phyloP scores from a whole-genome alignment of 1,139 yeast species.

The Geotrichum candidum region DNA sequence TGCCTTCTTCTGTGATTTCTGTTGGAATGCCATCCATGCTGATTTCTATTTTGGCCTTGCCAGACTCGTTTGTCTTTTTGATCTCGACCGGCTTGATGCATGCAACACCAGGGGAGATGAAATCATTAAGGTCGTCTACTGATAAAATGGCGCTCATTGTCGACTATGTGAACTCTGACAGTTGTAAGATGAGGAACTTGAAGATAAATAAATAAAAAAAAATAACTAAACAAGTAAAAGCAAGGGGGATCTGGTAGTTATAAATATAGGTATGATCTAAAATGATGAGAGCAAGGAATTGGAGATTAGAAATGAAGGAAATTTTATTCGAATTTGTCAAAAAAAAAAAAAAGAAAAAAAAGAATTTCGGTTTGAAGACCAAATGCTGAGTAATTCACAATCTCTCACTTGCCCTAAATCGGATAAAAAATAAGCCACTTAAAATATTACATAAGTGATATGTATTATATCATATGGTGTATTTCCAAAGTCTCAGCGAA shows the following conservation, averaged over 20 bases:
- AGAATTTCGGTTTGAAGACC: background rate
- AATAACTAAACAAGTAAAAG: background rate
- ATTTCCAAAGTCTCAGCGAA: too few relatives aligned
- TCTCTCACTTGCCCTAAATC: background rate
- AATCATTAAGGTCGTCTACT: constrained; percentile 88
- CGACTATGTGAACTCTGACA: background rate
- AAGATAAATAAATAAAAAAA: background rate
- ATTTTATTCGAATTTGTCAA: background rate
- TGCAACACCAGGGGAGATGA: constrained; percentile 89
- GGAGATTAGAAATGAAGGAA: background rate
- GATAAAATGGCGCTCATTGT: constrained; percentile 81
- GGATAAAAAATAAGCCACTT: background rate
- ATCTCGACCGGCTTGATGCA: constrained; percentile 80
- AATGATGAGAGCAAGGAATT: background rate
- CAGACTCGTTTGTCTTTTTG: constrained; percentile 32
- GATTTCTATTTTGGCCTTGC: constrained; percentile 57
- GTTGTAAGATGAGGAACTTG: background rate
- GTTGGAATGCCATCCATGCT: constrained; percentile 62
- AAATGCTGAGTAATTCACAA: background rate
- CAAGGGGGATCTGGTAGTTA: background rate
- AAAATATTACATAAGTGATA: too few relatives aligned
- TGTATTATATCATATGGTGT: too few relatives aligned
- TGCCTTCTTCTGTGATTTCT: constrained; percentile 62
- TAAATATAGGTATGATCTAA: background rate
- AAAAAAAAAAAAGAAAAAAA: background rate